Evolutionary conservation across 805 yeast species (phyloP), one percentile per base, ranked within the genome.

Genomic region (Yamadazyma endophytica): DNA sequence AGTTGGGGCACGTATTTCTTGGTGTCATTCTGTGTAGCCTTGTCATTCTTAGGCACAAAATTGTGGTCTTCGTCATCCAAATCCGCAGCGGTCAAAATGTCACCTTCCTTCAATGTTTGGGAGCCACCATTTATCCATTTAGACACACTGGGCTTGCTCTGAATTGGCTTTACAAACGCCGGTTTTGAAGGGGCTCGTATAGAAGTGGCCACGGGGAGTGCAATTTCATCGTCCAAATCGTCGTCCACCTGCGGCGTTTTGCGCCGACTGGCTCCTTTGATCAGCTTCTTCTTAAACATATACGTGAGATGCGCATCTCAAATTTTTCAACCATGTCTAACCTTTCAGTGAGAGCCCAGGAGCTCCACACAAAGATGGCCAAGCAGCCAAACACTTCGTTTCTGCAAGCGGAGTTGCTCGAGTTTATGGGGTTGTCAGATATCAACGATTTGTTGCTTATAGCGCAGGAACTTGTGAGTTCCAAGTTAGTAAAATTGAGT

Each of bases 321-420:
- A 17, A 19, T 23, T 21, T 30, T 21, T 12, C 13, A 24, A 13
- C 6, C 12, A 33, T 33, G 36, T 12, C 21, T 9, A 22, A 22
- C 5, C 13, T 40, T 7, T 56, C 66, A 6, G 71, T 65, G 19
- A 57, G 52, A 28, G 87, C 94, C 0, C 62, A 63, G 36, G 56
- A 52, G 31, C 70, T 88, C 35, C 89, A 88, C 50, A 56, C 52
- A 31, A 64, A 66, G 39, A 87, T 88, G 95, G 57, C 75, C 40
- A 66, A 61, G 36, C 55, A 61, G 23, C 68, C 71, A 0, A 46
- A 71, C 0, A 61, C 69, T 14, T 65, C 73, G 9, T 53, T 79
- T 19, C 88, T 70, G 5, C 96, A 88, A 56, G 66, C 65, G 2
- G 94, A 87, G 47, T 69, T 90, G 32, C 75, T 73, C 45, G 60